phyloP scores from a whole-genome alignment of 331 rosid species.

The Quercus lobata region DNA sequence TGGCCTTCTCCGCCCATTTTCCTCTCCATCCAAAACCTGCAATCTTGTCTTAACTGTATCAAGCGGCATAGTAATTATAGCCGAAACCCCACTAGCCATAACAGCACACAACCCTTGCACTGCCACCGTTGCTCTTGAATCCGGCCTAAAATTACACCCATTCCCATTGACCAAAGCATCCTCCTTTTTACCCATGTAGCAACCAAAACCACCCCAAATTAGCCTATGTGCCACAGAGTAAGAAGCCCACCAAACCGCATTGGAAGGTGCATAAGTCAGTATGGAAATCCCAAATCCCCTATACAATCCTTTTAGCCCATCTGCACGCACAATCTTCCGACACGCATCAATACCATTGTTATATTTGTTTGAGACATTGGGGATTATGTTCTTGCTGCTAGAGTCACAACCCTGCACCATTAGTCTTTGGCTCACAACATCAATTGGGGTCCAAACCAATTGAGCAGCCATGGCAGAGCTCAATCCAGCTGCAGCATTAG shows the following conservation, averaged over 20 bases:
- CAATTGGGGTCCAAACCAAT: constrained; percentile 93
- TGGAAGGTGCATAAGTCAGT: constrained; percentile 91
- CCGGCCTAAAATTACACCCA: constrained; percentile 42
- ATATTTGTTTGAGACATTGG: constrained; percentile 48
- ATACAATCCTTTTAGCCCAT: constrained; percentile 80
- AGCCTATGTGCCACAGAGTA: constrained; percentile 76
- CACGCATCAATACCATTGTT: constrained; percentile 90
- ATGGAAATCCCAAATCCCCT: constrained; percentile 93
- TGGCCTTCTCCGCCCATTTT: constrained; percentile 67
- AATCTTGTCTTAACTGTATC: constrained; percentile 88
- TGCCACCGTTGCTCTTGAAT: constrained; percentile 54
- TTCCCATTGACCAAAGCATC: constrained; percentile 20
- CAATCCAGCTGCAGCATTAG: constrained; percentile 83
- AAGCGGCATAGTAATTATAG: constrained; percentile 86
- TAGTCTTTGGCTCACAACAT: constrained; percentile 90
- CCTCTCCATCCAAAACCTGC: constrained; percentile 88
- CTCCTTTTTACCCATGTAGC: constrained; percentile 41
- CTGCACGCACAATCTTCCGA: constrained; percentile 60
- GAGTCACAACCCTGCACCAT: constrained; percentile 71
- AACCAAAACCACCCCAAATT: constrained; percentile 68
- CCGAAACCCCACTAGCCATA: constrained; percentile 89
- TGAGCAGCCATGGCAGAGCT: constrained; percentile 96
- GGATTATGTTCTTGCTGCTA: constrained; percentile 21
- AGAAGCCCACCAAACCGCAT: constrained; percentile 99
- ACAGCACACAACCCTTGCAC: constrained; percentile 89